These are phyloP conservation scores for Nicotiana paniculata DNA, from an alignment of 257 asterid species.

Conservation along the genomic window DNA sequence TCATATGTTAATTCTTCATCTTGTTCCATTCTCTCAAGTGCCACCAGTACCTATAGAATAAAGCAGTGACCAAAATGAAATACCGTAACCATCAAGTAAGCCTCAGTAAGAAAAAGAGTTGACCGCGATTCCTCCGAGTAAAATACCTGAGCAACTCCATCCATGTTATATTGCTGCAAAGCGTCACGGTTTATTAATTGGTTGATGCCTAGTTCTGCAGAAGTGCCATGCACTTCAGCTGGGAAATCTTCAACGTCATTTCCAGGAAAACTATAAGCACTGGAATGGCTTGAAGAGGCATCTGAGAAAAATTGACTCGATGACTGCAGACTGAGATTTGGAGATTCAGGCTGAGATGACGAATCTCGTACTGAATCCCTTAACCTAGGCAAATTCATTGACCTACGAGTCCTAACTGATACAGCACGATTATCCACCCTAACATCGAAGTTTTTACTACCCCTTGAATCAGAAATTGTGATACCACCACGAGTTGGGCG, in stretches of 20 bases:
- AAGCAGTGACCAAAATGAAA: neutral
- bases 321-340: conserved; percentile 24
- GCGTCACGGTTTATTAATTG: conserved; percentile 27
- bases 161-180: conserved; percentile 42
- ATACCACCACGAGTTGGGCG: conserved; percentile 37
- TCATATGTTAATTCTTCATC: conserved; percentile 56
- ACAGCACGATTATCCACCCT: conserved; percentile 26
- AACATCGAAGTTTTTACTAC: conserved; percentile 22
- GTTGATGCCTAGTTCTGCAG: conserved; percentile 30
- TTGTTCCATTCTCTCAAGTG: conserved; percentile 81
- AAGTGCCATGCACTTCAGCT: conserved; percentile 17
- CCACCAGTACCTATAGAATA: conserved; percentile 47
- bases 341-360: conserved; percentile 24
- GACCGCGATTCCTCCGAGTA: neutral
- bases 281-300: conserved; percentile 38
- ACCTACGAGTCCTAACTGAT: conserved; percentile 39
- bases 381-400: conserved; percentile 29
- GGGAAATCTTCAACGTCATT: conserved; percentile 27
- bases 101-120: neutral
- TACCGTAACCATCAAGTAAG: neutral
- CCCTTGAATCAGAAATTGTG: conserved; percentile 35
- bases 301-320: conserved; percentile 22
- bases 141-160: conserved; percentile 64
- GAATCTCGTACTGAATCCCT: conserved; percentile 30
- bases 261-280: conserved; percentile 39